phyloP scores from a whole-genome alignment of 768 basidiomycete genomes.

The Xerocomus spinulosus region DNA sequence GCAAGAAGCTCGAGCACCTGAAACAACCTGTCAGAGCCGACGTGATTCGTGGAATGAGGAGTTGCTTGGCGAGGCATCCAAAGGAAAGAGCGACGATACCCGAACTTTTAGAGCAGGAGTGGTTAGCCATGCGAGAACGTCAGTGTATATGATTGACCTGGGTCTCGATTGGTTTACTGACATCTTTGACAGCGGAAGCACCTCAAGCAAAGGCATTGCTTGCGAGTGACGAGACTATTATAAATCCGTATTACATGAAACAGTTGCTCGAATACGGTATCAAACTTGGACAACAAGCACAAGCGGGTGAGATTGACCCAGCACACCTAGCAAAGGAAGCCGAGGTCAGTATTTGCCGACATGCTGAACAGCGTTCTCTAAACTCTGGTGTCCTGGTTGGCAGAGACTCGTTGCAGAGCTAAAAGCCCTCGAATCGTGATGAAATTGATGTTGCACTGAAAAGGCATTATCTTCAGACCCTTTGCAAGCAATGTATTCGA shows the following conservation, averaged over 20 bases:
- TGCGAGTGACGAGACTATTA: conserved; percentile 58
- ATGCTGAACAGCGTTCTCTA: neutral
- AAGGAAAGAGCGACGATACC: conserved; percentile 88
- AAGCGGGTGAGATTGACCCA: conserved; percentile 38
- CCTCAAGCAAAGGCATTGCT: conserved; percentile 33
- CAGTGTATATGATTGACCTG: conserved; percentile 7
- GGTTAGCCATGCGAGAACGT: conserved; percentile 56
- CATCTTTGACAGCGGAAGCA: conserved; percentile 19
- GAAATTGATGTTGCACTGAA: conserved; percentile 1
- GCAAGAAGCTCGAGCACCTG: conserved; percentile 60
- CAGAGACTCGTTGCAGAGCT: conserved; percentile 66
- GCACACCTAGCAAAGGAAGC: conserved; percentile 52
- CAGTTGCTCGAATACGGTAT: conserved; percentile 73
- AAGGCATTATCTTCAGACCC: conserved; percentile 6
- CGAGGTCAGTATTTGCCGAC: conserved; percentile 39
- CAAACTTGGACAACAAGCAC: conserved; percentile 44
- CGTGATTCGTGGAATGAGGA: conserved; percentile 79
- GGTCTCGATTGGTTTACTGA: neutral
- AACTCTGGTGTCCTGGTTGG: conserved; percentile 3
- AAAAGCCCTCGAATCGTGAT: conserved; percentile 42
- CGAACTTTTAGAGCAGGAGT: conserved; percentile 75
- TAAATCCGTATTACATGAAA: conserved; percentile 76
- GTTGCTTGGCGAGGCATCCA: conserved; percentile 72
- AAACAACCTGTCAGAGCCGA: conserved; percentile 65
- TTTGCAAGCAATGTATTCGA: conserved; percentile 27